These are phyloP conservation scores for Lachancea nothofagi DNA, from an alignment of 805 yeast species.

Conservation along the genomic window DNA sequence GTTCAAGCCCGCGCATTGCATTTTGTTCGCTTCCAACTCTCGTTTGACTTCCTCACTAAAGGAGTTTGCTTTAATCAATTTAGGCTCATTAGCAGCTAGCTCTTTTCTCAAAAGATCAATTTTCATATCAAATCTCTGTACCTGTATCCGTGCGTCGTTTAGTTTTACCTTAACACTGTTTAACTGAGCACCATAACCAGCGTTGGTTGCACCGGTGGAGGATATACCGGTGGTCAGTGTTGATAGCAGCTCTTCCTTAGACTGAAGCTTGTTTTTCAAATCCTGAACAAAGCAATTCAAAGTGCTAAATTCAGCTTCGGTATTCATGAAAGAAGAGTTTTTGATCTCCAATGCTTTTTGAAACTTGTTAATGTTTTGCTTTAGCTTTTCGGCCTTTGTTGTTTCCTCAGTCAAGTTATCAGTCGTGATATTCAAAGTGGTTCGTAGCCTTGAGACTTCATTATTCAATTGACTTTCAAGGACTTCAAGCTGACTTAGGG, in stretches of 20 bases:
- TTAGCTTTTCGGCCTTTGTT: conserved; percentile 32
- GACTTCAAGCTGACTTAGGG: conserved; percentile 53
- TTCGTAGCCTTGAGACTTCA: conserved; percentile 59
- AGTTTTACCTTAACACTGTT: conserved; percentile 53
- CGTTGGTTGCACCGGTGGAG: conserved; percentile 64
- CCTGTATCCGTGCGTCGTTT: conserved; percentile 47
- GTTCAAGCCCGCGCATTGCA: conserved; percentile 34
- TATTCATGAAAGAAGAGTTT: conserved; percentile 33
- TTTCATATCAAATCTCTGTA: conserved; percentile 56
- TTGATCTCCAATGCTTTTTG: conserved; percentile 34
- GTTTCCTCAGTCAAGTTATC: conserved; percentile 56
- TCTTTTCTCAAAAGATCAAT: conserved; percentile 53
- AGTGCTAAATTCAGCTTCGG: conserved; percentile 42
- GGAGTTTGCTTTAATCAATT: conserved; percentile 47
- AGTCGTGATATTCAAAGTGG: conserved; percentile 51
- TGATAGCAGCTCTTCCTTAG: conserved; percentile 73
- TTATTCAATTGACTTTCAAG: conserved; percentile 53
- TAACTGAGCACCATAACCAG: conserved; percentile 73
- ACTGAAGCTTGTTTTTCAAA: conserved; percentile 43
- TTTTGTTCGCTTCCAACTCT: conserved; percentile 35
- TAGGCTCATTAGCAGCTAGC: conserved; percentile 40
- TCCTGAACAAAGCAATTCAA: conserved; percentile 41
- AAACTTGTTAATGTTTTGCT: conserved; percentile 34
- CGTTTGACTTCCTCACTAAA: conserved; percentile 42
- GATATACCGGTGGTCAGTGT: conserved; percentile 88